Percentiles rank a stretch among this genome's conserved stretches.
Conservation (phyloP, 176 grass and related monocot genomes). For the Triticum timopheevii region DNA sequence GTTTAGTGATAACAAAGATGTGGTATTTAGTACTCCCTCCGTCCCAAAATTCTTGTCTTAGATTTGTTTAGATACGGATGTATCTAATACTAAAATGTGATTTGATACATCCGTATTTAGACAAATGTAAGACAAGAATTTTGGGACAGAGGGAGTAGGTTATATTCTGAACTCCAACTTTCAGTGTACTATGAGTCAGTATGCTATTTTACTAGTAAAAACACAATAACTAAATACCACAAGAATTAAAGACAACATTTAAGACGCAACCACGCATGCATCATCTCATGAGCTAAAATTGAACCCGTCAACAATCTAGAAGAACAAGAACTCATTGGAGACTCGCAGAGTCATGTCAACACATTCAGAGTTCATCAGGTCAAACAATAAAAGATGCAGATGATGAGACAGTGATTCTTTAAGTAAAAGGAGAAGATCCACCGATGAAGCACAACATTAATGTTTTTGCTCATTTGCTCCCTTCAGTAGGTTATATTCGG, state of each 20-base stretch:
- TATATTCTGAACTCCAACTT: background rate
- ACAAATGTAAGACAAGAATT: too few relatives aligned
- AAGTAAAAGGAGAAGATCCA: background rate
- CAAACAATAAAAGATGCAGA: background rate
- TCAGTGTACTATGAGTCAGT: background rate
- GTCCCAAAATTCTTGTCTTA: too few relatives aligned
- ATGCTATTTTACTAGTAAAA: background rate
- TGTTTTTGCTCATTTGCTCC: background rate
- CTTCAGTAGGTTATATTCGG: background rate
- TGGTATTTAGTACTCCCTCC: too few relatives aligned
- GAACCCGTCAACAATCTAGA: conserved; percentile 91
- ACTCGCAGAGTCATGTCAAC: background rate
- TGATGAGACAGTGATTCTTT: background rate
- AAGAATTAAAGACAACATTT: conserved; percentile 55
- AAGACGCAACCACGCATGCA: conserved; percentile 96
- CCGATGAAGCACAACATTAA: background rate
- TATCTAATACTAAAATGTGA: too few relatives aligned
- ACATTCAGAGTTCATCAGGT: background rate
- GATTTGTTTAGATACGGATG: too few relatives aligned
- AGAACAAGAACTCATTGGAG: conserved; percentile 27
- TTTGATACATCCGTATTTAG: background rate
- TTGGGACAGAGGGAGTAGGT: too few relatives aligned
- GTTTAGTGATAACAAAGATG: background rate
- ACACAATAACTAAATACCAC: background rate
- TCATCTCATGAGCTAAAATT: conserved; percentile 98